Evolutionary conservation across 2,329 filamentous ascomycete species (phyloP), one percentile per base, ranked within the genome.

Genomic region (Furcasterigmium furcatum): DNA sequence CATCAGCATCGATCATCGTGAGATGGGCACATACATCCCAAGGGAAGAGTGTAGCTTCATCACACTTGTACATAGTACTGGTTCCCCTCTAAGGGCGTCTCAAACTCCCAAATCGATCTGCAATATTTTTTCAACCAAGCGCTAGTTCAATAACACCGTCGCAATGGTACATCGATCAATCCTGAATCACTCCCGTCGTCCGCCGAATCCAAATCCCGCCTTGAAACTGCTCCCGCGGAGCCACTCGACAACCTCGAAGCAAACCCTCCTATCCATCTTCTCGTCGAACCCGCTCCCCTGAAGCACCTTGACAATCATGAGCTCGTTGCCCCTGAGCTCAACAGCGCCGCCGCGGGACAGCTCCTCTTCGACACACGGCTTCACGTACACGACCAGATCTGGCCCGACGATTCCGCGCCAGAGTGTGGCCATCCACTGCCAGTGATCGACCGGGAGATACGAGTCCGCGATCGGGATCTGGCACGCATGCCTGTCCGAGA

Each of bases 401-500:
- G 92, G 83, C 0, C 87, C 89, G 1, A 91, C 77, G 44, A 88
- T 87, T 9, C 90, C 89, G 9, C 91, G 84, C 92, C 92, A 97
- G 19, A 96, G 78, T 36, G 88, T 92, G 29, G 92, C 92, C 74
- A 94, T 90, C 92, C 92, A 97, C 64, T 95, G 88, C 91, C 92
- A 97, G 68, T 97, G 92, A 57, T 95, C 91, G n/a, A 87, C 77
- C 0, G 88, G 84, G 14, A 82, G 79, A 63, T 95, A 96, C 7
- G 77, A 74, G 59, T 95, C 91, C 16, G 76, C 71, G 53, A 95
- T 90, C 2, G 87, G 85, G 36, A 91, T 82, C 13, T 76, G 73
- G 45, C 80, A 82, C 2, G 91, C 87, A 61, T 86, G 92, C 40
- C 76, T 72, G 61, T 96, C 88, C 1, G 88, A 85, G 1, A 86